Percentiles rank a stretch among this genome's conserved stretches.
These are phyloP conservation scores for Choricystis sp. DNA, from an alignment of 139 green algal genomes.

Conservation along the genomic window DNA sequence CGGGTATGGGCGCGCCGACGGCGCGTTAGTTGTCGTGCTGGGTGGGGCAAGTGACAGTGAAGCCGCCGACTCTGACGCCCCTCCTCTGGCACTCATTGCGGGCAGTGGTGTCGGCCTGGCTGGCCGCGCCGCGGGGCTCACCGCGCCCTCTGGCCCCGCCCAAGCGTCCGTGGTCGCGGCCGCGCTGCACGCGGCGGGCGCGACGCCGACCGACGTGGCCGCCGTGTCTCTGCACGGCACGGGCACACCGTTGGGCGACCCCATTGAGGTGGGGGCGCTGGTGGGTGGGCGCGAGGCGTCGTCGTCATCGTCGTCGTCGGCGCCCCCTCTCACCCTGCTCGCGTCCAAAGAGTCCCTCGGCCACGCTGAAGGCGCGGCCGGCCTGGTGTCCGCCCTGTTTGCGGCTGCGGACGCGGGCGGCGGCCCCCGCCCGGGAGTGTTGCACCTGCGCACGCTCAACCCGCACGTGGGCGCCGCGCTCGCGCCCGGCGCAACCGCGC, in stretches of 20 bases:
- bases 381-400: conserved; percentile 27
- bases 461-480: background rate
- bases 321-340: conserved; percentile 22
- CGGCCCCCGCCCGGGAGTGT: background rate
- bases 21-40: background rate
- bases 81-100: conserved; percentile 8
- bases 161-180: conserved; percentile 22
- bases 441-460: conserved; percentile 7
- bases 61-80: no score
- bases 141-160: conserved; percentile 33
- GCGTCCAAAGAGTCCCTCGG: conserved; percentile 48
- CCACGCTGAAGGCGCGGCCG: conserved; percentile 56
- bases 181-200: conserved; percentile 11
- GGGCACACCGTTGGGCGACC: conserved; percentile 74
- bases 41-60: no score
- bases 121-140: conserved; percentile 30
- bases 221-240: conserved; percentile 44
- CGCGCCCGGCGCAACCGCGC: background rate
- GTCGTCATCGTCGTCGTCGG: no score
- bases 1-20: conserved; percentile 33
- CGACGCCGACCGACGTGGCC: conserved; percentile 4
- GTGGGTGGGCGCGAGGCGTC: background rate
- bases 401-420: conserved; percentile 4
- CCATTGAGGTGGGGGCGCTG: conserved; percentile 62
- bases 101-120: conserved; percentile 31